Evolutionary conservation across 495 filamentous ascomycete species (phyloP).

Genomic region (Sabuloglossum arenarium): DNA sequence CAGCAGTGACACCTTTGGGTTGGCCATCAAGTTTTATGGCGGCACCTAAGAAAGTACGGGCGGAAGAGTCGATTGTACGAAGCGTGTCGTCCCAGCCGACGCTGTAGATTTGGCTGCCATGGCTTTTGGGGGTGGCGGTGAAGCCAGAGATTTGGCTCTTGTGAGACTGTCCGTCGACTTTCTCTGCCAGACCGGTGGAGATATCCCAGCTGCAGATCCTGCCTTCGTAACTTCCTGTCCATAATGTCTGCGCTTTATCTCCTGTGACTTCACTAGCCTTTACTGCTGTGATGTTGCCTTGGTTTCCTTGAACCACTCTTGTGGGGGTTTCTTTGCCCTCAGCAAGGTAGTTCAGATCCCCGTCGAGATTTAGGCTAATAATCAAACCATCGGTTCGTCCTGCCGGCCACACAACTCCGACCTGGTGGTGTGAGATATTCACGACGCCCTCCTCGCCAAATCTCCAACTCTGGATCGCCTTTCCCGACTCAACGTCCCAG

Average conservation of each 20-base stretch:
- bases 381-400: conserved; percentile 68
- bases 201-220: conserved; percentile 67
- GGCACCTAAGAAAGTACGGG: conserved; percentile 35
- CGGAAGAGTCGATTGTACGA: conserved; percentile 44
- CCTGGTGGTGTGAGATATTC: conserved; percentile 69
- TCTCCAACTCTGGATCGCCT: conserved; percentile 59
- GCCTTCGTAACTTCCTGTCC: conserved; percentile 84
- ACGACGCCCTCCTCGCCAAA: conserved; percentile 62
- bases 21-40: conserved; percentile 33
- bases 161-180: conserved; percentile 59
- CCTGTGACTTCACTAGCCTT: neutral
- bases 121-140: conserved; percentile 28
- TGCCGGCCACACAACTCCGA: conserved; percentile 81
- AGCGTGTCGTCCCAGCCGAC: conserved; percentile 93
- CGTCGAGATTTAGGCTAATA: conserved; percentile 70
- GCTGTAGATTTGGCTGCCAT: conserved; percentile 40
- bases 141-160: conserved; percentile 68
- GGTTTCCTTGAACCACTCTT: conserved; percentile 71
- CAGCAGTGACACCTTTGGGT: conserved; percentile 33
- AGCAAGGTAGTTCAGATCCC: conserved; percentile 75
- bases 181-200: conserved; percentile 37
- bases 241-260: conserved; percentile 34
- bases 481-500: conserved; percentile 70
- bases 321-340: conserved; percentile 45
- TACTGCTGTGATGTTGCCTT: conserved; percentile 73